Evolutionary conservation across 352 stramenopile genomes (phyloP).

Genomic region (Blastocystis sp.): DNA sequence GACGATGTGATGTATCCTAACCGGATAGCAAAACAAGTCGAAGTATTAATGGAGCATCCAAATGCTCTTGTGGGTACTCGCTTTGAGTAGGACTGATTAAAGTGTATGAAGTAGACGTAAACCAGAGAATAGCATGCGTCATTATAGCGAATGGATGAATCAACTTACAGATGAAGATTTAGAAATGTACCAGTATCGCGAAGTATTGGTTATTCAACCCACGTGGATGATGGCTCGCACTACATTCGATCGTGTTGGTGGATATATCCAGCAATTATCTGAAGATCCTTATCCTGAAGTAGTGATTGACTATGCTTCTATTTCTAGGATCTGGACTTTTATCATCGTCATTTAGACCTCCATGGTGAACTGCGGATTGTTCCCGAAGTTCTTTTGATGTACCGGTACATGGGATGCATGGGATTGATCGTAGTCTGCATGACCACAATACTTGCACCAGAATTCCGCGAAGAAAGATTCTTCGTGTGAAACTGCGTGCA

Average conservation of each 20-base stretch:
- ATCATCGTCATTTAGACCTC: slow-evolving; percentile 56
- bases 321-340: slow-evolving; percentile 59
- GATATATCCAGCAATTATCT: slow-evolving; percentile 12
- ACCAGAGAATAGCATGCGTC: slow-evolving; percentile 60
- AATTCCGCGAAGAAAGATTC: slow-evolving; percentile 41
- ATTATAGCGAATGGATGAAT: slow-evolving; percentile 63
- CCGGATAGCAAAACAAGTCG: slow-evolving; percentile 55
- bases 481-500: slow-evolving; percentile 55
- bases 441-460: slow-evolving; percentile 6
- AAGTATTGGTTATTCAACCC: slow-evolving; percentile 64
- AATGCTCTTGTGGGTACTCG: slow-evolving; percentile 61
- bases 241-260: slow-evolving; percentile 58
- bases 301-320: background rate
- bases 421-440: slow-evolving; percentile 47
- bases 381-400: slow-evolving; percentile 54
- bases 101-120: slow-evolving; percentile 42
- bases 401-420: slow-evolving; percentile 25
- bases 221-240: slow-evolving; percentile 61
- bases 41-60: slow-evolving; percentile 31
- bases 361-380: slow-evolving; percentile 28
- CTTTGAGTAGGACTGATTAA: slow-evolving; percentile 32
- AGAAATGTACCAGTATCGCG: slow-evolving; percentile 62
- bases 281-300: slow-evolving; percentile 41
- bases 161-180: slow-evolving; percentile 58
- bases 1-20: slow-evolving; percentile 64